Evolutionary conservation across 2,329 filamentous ascomycete species (phyloP).

Genomic region (Chrysoporthe puriensis): DNA sequence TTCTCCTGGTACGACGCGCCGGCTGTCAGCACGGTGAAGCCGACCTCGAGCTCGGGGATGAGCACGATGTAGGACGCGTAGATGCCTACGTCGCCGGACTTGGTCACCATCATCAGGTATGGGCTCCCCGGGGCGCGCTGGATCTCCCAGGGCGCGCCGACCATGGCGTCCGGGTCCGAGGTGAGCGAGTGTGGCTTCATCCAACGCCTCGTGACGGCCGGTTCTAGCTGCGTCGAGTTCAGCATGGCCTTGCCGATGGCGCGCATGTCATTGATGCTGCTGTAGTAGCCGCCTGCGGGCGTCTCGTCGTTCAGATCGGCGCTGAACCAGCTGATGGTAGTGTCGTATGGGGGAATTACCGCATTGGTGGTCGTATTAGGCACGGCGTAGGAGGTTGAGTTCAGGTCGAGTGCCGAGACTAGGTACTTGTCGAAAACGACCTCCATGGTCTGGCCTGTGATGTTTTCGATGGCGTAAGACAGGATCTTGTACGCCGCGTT

Average conservation of each 20-base stretch:
- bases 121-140: conserved; percentile 16
- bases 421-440: conserved; percentile 38
- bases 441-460: conserved; percentile 40
- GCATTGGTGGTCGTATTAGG: conserved; percentile 29
- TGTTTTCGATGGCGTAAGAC: conserved; percentile 44
- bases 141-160: conserved; percentile 47
- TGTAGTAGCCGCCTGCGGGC: conserved; percentile 48
- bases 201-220: conserved; percentile 46
- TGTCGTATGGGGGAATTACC: conserved; percentile 30
- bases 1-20: conserved; percentile 33
- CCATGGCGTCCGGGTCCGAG: conserved; percentile 41
- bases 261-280: conserved; percentile 46
- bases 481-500: conserved; percentile 44
- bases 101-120: conserved; percentile 32
- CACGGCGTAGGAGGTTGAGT: conserved; percentile 34
- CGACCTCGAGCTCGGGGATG: conserved; percentile 40
- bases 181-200: conserved; percentile 46
- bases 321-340: conserved; percentile 32
- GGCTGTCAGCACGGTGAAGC: conserved; percentile 40
- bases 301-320: conserved; percentile 33
- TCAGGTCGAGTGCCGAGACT: conserved; percentile 38
- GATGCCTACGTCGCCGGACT: conserved; percentile 37
- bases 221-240: conserved; percentile 40
- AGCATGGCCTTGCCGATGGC: conserved; percentile 49
- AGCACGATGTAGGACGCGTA: conserved; percentile 41